A percentile compares a stretch with the other conserved stretches of the same genome.
Conservation (phyloP, 257 asterid species). For the Plantago elongata region DNA sequence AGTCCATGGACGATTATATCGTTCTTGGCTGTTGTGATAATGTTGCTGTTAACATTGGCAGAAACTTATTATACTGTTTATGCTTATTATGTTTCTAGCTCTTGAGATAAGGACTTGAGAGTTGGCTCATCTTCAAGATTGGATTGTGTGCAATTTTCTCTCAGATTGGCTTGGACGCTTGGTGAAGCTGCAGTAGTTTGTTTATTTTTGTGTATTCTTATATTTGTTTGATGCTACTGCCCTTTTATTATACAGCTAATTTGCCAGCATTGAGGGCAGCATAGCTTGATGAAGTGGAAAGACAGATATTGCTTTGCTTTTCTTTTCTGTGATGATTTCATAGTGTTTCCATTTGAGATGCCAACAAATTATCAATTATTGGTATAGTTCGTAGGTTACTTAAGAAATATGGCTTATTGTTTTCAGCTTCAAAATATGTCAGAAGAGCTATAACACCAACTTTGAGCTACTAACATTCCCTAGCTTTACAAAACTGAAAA, state of each 20-base stretch:
- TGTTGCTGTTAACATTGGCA: constrained; percentile 53
- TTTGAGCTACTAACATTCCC: no score
- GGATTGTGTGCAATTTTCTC: background rate
- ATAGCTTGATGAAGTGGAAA: background rate
- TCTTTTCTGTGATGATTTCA: background rate
- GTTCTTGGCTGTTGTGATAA: constrained; percentile 59
- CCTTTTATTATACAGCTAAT: background rate
- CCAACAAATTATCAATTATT: no score
- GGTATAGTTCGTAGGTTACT: no score
- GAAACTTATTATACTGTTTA: constrained; percentile 74
- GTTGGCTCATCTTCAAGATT: background rate
- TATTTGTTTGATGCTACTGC: background rate
- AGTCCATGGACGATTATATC: constrained; percentile 83
- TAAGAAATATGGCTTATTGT: no score
- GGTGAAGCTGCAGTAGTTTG: background rate
- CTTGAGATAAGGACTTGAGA: constrained; percentile 16
- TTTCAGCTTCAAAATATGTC: no score
- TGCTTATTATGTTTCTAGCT: constrained; percentile 46
- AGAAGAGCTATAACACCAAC: no score
- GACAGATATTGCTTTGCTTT: background rate
- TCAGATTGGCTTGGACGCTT: background rate
- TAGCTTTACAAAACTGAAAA: no score
- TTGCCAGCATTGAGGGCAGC: background rate
- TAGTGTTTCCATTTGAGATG: background rate
- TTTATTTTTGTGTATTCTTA: background rate